Evolutionary conservation across 257 asterid species (phyloP).

Genomic region (Nicotiana noctiflora): DNA sequence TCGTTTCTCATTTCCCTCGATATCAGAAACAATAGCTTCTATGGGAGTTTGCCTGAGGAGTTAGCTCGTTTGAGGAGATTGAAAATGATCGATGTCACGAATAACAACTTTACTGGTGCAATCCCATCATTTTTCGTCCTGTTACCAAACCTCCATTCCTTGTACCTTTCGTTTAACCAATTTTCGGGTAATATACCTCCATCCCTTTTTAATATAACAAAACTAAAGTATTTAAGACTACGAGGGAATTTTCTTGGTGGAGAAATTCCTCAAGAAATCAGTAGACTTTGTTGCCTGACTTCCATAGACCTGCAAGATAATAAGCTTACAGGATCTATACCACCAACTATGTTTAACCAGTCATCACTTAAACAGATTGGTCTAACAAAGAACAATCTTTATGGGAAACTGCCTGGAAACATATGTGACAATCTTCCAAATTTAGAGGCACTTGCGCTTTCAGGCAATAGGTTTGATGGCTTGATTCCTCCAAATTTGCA

Average conservation of each 20-base stretch:
- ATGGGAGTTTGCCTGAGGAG: background rate
- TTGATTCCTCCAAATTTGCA: conserved; percentile 18
- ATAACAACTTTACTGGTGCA: background rate
- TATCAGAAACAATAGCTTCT: conserved; percentile 1
- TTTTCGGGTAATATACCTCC: background rate
- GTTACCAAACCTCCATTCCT: background rate
- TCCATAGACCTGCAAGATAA: background rate
- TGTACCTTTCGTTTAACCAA: background rate
- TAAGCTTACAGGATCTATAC: conserved; percentile 5
- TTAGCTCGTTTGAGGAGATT: background rate
- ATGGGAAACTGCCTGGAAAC: too few species aligned
- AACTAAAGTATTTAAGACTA: background rate
- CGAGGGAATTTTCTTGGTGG: background rate
- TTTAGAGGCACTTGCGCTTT: background rate
- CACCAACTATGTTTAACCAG: too few species aligned
- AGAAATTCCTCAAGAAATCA: conserved; percentile 18
- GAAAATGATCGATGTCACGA: background rate
- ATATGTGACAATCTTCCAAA: too few species aligned
- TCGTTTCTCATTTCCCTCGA: background rate
- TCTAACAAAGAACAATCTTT: too few species aligned
- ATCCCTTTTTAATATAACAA: background rate
- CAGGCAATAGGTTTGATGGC: background rate
- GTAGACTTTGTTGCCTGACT: conserved; percentile 8
- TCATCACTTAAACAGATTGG: too few species aligned
- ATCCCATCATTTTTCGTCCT: background rate